Evolutionary conservation across 2,329 filamentous ascomycete species (phyloP), one percentile per base, ranked within the genome.

Genomic region (Thelonectria olida): DNA sequence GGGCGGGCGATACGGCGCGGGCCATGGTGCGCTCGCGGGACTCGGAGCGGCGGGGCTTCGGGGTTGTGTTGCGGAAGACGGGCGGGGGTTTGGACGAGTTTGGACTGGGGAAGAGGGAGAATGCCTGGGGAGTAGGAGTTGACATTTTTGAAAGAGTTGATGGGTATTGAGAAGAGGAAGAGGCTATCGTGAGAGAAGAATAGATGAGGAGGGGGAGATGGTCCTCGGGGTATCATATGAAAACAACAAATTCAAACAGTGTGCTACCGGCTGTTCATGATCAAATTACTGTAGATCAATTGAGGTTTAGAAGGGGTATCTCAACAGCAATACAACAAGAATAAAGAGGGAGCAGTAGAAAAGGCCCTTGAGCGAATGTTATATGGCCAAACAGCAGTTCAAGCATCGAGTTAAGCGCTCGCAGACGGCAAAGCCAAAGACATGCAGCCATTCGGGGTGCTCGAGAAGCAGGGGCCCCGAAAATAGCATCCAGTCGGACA

Each of bases 101-200:
- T 20, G 84, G 80, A 65, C 79, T 87, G 25, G 85, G 85, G 68
- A 88, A 87, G 62, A 88, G 80, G 61, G 85, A 87, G 74, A 87
- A 86, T 61, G 82, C 81, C 72, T 81, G 82, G 20, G 79, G 72
- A 57, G 76, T 77, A 56, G 74, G 72, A n/a, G 78, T 70, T 28
- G 80, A 77, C 80, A 82, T 82, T 36, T 25, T 44, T 47, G 31
- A 52, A 12, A 25, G 9, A 5, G 15, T 42, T 34, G 34, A 31
- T 15, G 45, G 49, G 22, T 31, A 39, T 44, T 8, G 20, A 49
- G 41, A 15, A 6, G 39, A 22, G 52, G 28, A 19, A 25, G 50
- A 31, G 28, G 28, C 9, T 31, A 31, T 31, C 28, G 10, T 31
- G 10, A n/a, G n/a, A n/a, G n/a, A n/a, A n/a, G n/a, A n/a, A n/a